phyloP scores from a whole-genome alignment of 2,329 filamentous ascomycete species.

The Botryotinia calthae region DNA sequence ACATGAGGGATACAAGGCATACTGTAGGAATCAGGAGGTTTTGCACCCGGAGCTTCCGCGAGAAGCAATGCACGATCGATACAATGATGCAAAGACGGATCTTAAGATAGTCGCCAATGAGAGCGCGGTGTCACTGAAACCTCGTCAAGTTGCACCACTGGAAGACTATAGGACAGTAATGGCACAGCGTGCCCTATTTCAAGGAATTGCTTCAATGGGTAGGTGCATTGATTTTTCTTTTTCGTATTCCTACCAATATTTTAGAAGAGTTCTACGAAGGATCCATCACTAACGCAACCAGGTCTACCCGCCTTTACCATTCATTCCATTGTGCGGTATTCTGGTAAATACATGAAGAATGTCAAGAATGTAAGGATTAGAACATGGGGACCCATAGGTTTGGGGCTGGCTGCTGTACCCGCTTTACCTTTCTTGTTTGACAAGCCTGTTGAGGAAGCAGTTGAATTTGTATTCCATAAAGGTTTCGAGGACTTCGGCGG shows the following conservation, averaged over 20 bases:
- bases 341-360: slow-evolving; percentile 79
- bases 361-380: slow-evolving; percentile 71
- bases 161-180: slow-evolving; percentile 92
- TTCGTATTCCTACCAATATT: not conserved
- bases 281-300: not conserved
- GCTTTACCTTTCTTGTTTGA: slow-evolving; percentile 85
- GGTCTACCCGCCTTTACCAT: slow-evolving; percentile 34
- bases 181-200: slow-evolving; percentile 87
- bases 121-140: slow-evolving; percentile 27
- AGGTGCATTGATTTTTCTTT: slow-evolving; percentile 63
- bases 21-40: slow-evolving; percentile 76
- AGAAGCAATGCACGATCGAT: slow-evolving; percentile 34
- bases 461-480: slow-evolving; percentile 87
- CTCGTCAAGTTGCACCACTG: slow-evolving; percentile 61
- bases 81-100: slow-evolving; percentile 36
- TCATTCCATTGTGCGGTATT: slow-evolving; percentile 79
- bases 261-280: not conserved
- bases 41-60: slow-evolving; percentile 63
- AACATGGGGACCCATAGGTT: slow-evolving; percentile 87
- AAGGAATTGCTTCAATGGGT: slow-evolving; percentile 89
- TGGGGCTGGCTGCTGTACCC: slow-evolving; percentile 74
- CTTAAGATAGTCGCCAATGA: slow-evolving; percentile 23
- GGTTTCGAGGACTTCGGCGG: slow-evolving; percentile 73
- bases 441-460: slow-evolving; percentile 85
- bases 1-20: slow-evolving; percentile 94